Conservation (phyloP, 768 basidiomycete genomes). For the Lentinula sp. region DNA sequence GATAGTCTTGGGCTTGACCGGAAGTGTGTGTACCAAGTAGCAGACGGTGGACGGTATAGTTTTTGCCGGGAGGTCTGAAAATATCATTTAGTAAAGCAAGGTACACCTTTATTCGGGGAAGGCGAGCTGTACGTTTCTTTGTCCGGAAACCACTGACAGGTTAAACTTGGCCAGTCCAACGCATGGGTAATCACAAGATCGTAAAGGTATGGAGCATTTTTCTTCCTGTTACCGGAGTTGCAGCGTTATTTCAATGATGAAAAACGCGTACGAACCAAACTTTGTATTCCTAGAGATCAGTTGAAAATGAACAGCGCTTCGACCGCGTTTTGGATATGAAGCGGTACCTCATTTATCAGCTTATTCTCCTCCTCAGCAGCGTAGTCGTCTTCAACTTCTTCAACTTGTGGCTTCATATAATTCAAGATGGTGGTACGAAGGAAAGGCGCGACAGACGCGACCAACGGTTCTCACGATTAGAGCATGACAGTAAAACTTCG, state of each 20-base stretch:
- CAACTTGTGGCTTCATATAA: conserved; percentile 45
- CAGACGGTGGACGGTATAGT: conserved; percentile 92
- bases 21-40: conserved; percentile 98
- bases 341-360: conserved; percentile 74
- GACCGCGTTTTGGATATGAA: conserved; percentile 8
- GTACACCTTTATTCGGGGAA: neutral
- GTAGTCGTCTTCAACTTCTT: conserved; percentile 75
- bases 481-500: neutral
- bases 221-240: conserved; percentile 59
- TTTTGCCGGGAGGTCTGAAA: conserved; percentile 78
- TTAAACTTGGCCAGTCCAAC: conserved; percentile 95
- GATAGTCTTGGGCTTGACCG: conserved; percentile 87
- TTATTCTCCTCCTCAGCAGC: conserved; percentile 86
- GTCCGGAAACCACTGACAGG: conserved; percentile 99
- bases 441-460: conserved; percentile 27
- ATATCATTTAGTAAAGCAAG: neutral
- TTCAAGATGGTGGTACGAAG: neutral
- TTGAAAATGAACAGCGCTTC: conserved; percentile 8
- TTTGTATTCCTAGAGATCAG: conserved; percentile 65
- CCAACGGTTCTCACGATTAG: conserved; percentile 28
- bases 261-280: conserved; percentile 49
- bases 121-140: conserved; percentile 62
- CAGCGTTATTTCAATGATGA: neutral
- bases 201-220: conserved; percentile 96
- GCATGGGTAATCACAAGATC: conserved; percentile 97